Base-by-base conservation (phyloP, 371 early-diverging fungal species). In the Mucor plumbeus region DNA sequence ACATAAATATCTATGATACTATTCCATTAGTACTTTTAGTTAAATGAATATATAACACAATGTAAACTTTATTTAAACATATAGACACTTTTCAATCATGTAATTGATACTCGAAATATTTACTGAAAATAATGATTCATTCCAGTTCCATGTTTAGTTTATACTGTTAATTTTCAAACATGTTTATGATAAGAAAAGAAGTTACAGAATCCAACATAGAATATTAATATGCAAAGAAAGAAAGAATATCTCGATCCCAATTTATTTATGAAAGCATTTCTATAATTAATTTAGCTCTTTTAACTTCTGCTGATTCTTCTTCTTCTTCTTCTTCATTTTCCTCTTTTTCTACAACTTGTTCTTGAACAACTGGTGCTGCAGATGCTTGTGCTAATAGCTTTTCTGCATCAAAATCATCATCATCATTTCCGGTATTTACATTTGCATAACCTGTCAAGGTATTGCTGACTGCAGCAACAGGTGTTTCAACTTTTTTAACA, bases 371-470 rank as follows among this genome's bases (percentile, higher is more conserved):
- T 33, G 60, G 63, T 38, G 36, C 56, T 31, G 56, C 33, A 26
- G 68, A 39, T 35, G 68, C 70, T 50, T 62, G 69, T 34, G 74
- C 73, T 44, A 81, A 66, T 62, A 78, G 47, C 47, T 78, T 78
- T 69, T 81, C 81, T 33, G 81, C 82, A 71, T 82, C 79, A 60
- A 77, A 79, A 55, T 75, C 76, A 64, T 79, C 79, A 17, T 70
- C 72, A 54, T 78, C 74, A 21, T 70, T 69, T 47, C 57, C 58
- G 21, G 47, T 21, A 35, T 61, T 55, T 14, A 64, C 62, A 43
- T 48, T 63, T 11, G 67, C 31, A 60, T 71, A 70, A 35, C 69
- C 68, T 64, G 71, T 74, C 62, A 75, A 66, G 21, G 60, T 62
- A 44, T 71, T 66, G 33, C 60, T 67, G 40, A 40, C 61, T 26